Base-by-base conservation (phyloP, 1,284 basidiomycete species). In the Ustilago curta region DNA sequence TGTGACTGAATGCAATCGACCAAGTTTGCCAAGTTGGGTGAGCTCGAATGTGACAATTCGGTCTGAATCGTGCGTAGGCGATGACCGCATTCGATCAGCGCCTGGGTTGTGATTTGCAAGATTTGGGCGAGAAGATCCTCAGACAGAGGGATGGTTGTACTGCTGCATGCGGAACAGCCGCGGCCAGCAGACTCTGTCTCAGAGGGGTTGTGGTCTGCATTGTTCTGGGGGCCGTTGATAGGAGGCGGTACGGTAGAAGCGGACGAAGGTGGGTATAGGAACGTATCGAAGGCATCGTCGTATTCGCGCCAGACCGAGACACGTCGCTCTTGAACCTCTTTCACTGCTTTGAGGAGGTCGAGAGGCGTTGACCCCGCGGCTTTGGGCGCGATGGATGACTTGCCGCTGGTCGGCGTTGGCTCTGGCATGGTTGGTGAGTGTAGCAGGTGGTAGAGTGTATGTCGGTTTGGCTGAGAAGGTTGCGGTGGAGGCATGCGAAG, bases 251-350 rank as follows among this genome's bases (percentile, higher is more conserved):
- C n/a, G 12, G 32, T 14, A 9, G 59, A 40, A 19, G 64, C 19
- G 4, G 44, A 51, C 4, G 56, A 23, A 25, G 49, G 19, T 16
- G 60, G 48, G 11, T 31, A 11, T 44, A 77, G 65, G 35, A 70
- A 76, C 9, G 51, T 63, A 4, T 58, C 49, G 19, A 79, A 62
- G 1, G 76, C 77, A 57, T 79, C 77, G 19, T 79, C 75, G 73
- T 79, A 79, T 48, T 79, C 77, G 8, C 61, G 45, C 77, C 77
- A 79, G 5, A 76, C 56, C 9, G 48, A 25, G 23, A 79, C 58
- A 16, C 77, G 57, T n/a, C 70, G 64, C 29, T 78, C 77, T 49
- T 79, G 77, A 12, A 63, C 67, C 50, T 76, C 75, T 40, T 66
- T 78, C 37, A 79, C 74, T 2, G 76, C 67, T 50, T 62, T 59